phyloP scores from a whole-genome alignment of 2,329 filamentous ascomycete genomes.

The Ophiostoma piceae region DNA sequence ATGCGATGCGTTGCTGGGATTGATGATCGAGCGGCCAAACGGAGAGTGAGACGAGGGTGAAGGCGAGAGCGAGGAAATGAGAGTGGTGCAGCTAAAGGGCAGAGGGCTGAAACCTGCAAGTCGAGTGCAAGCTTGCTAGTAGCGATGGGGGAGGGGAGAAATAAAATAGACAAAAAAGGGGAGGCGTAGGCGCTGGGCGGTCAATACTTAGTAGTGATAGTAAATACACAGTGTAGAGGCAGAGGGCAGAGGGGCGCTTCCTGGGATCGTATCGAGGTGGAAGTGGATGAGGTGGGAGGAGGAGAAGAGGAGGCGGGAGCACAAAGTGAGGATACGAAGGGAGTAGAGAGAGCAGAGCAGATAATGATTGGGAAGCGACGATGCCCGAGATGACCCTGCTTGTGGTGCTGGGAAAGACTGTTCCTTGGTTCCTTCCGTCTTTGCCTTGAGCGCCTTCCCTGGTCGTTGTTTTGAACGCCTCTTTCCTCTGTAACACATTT shows the following conservation, averaged over 20 bases:
- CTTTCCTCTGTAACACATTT: conserved; percentile 15
- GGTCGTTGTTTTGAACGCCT: background rate
- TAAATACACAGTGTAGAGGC: conserved; percentile 9
- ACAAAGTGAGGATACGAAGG: background rate
- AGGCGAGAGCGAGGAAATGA: conserved; percentile 3
- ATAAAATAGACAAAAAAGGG: conserved; percentile 19
- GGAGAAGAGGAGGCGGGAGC: background rate
- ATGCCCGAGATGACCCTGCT: background rate
- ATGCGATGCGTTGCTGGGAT: conserved; percentile 12
- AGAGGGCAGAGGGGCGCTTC: conserved; percentile 2
- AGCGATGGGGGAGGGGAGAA: conserved; percentile 16
- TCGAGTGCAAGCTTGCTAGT: conserved; percentile 20
- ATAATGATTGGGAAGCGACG: conserved; percentile 6
- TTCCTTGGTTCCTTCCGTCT: conserved; percentile 15
- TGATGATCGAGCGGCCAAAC: conserved; percentile 13
- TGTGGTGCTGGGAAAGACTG: background rate
- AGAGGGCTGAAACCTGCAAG: conserved; percentile 22
- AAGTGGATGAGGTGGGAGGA: background rate
- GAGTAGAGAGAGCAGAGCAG: background rate
- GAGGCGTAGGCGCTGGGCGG: conserved; percentile 15
- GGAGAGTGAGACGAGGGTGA: conserved; percentile 2
- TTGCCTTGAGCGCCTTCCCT: background rate
- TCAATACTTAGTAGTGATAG: conserved; percentile 1
- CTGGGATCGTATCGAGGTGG: background rate
- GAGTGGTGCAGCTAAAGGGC: conserved; percentile 17